Evolutionary conservation across 2,329 filamentous ascomycete species (phyloP).

Genomic region (Lasiodiplodia hormozganensis): DNA sequence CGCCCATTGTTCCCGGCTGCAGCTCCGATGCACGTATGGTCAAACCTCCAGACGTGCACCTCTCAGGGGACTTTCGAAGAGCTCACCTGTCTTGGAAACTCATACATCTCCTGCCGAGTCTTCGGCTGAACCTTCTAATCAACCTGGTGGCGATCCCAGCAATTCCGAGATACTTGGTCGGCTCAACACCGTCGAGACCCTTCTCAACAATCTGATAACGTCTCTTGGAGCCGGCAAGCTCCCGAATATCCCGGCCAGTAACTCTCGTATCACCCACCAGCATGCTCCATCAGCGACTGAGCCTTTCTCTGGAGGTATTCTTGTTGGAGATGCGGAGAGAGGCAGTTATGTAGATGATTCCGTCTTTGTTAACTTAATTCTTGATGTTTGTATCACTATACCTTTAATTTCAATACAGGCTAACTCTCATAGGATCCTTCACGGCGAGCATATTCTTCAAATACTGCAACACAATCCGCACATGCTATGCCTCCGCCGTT

Average conservation of each 20-base stretch:
- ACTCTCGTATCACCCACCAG: no score
- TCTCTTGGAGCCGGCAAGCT: background rate
- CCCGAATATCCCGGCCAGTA: no score
- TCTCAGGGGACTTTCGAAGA: background rate
- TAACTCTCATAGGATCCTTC: background rate
- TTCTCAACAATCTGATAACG: background rate
- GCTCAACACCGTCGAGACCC: background rate
- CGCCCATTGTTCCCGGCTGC: constrained; percentile 6
- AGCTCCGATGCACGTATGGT: background rate
- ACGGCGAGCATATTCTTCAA: background rate
- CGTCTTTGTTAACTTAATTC: background rate
- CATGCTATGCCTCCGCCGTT: background rate
- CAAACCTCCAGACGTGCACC: constrained; percentile 3
- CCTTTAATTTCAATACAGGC: background rate
- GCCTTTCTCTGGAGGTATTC: background rate
- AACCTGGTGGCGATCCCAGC: background rate
- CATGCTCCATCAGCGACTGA: no score
- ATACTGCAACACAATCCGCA: background rate
- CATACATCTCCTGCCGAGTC: background rate
- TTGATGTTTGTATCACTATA: background rate
- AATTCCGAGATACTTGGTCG: background rate
- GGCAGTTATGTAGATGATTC: constrained; percentile 18
- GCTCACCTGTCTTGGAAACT: background rate
- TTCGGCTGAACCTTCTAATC: background rate
- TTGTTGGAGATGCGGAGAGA: constrained; percentile 2